Evolutionary conservation across 1,284 basidiomycete genomes (phyloP), one percentile per base, ranked within the genome.

Genomic region (Cutaneotrichosporon curvatum): DNA sequence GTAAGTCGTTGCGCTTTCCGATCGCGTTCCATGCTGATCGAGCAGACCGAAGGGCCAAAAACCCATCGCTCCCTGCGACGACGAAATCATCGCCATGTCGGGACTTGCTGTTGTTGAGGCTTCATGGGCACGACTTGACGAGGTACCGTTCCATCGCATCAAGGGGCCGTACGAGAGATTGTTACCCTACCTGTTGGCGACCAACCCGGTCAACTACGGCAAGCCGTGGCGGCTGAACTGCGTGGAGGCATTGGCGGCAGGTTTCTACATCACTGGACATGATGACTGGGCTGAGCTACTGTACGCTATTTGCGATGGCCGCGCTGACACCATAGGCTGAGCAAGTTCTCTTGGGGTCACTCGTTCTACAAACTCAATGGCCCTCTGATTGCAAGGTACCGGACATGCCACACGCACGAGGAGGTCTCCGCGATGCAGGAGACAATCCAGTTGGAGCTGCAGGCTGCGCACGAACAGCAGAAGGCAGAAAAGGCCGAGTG

Each of bases 71-170:
- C 90, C 89, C 0, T 79, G 83, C 1, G 94, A 98, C 65, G 79
- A 81, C 15, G 82, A 85, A n/a, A 81, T 92, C 43, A 74, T 97
- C 12, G 75, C 78, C 4, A 77, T 80, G 49, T 75, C 76, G 34
- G 94, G 94, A 0, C 73, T 97, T 1, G 94, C 94, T 0, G 94
- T 98, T 8, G 90, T 98, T 2, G 94, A 98, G 67, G 96, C 91
- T 68, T 92, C 88, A 4, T 98, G 94, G 94, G 94, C 94, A 2
- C 78, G 91, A 18, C 73, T 97, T 7, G 87, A 91, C 45, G 92
- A 97, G 55, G 83, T 97, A 2, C 94, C 94, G 0, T 98, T 95
- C 66, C 76, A 79, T 44, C 96, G 95, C 72, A 94, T 97, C 60
- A 81, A 87, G 18, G 88, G 87, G 56, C 90, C 91, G 0, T 80